phyloP scores from a whole-genome alignment of 768 basidiomycete genomes.

The Rhodotorula sphaerocarpa region DNA sequence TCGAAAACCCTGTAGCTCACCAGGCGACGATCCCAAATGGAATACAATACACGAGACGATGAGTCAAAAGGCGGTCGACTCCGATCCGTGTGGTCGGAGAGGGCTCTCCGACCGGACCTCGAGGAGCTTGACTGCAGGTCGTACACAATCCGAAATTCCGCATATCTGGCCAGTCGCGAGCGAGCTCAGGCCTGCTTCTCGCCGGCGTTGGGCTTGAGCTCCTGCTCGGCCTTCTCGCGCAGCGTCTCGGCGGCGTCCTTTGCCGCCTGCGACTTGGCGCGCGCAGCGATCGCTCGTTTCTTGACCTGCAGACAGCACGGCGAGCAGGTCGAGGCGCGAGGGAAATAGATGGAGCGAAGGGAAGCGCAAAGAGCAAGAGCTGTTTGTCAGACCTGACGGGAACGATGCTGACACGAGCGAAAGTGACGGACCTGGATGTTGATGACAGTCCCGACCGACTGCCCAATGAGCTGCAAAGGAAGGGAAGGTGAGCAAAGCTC shows the following conservation, averaged over 20 bases:
- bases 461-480: constrained; percentile 6
- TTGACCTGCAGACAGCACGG: constrained; percentile 55
- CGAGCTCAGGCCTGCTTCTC: not conserved
- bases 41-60: too few relatives aligned
- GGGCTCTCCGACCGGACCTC: too few relatives aligned
- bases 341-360: not conserved
- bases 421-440: constrained; percentile 55
- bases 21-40: too few relatives aligned
- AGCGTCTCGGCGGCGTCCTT: constrained; percentile 19
- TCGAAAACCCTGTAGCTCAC: too few relatives aligned
- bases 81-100: too few relatives aligned
- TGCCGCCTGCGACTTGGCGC: constrained; percentile 42
- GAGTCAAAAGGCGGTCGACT: too few relatives aligned
- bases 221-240: constrained; percentile 16
- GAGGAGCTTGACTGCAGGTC: too few relatives aligned
- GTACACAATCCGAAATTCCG: too few relatives aligned
- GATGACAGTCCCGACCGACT: constrained; percentile 46
- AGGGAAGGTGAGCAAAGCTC: not conserved
- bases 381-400: not conserved
- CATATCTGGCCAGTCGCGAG: too few relatives aligned
- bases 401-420: too few relatives aligned
- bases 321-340: constrained; percentile 50
- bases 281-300: constrained; percentile 41
- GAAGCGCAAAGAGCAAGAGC: too few relatives aligned
- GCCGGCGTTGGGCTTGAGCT: not conserved